Evolutionary conservation across 768 basidiomycete genomes (phyloP).

Genomic region (Phlebiopsis gigantea): DNA sequence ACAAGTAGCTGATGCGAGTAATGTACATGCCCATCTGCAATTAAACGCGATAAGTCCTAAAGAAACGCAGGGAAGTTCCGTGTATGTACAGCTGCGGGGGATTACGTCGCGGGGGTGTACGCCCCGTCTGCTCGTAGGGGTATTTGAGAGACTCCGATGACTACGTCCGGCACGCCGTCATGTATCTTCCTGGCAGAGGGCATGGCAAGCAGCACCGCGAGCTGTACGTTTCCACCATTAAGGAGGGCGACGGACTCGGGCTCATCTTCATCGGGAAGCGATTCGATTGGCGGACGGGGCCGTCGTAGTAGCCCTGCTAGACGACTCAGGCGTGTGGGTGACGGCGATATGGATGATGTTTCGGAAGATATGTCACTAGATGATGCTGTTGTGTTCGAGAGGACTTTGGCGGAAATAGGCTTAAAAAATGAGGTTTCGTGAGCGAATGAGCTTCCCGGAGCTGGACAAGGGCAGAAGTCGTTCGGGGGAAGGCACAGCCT

Average conservation of each 20-base stretch:
- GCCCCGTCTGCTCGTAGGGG: constrained; percentile 9
- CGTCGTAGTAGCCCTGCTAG: not conserved
- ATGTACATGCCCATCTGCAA: not conserved
- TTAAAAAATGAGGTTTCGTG: not conserved
- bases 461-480: not conserved
- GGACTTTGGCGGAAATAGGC: not conserved
- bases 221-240: constrained; percentile 31
- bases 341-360: not conserved
- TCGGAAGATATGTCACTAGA: not conserved
- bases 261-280: constrained; percentile 2
- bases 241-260: constrained; percentile 8
- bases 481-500: not conserved
- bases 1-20: not conserved
- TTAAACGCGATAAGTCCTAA: not conserved
- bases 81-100: too few species aligned
- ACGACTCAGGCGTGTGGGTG: not conserved
- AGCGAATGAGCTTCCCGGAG: too few species aligned
- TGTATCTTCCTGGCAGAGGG: constrained; percentile 32
- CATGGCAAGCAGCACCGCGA: constrained; percentile 57
- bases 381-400: not conserved
- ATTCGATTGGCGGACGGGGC: not conserved
- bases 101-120: too few species aligned
- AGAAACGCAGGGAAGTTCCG: too few species aligned
- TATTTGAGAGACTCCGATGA: constrained; percentile 41
- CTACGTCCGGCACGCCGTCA: constrained; percentile 43